Conservation (phyloP, 169 alveolate species). For the Cryptosporidium muris region DNA sequence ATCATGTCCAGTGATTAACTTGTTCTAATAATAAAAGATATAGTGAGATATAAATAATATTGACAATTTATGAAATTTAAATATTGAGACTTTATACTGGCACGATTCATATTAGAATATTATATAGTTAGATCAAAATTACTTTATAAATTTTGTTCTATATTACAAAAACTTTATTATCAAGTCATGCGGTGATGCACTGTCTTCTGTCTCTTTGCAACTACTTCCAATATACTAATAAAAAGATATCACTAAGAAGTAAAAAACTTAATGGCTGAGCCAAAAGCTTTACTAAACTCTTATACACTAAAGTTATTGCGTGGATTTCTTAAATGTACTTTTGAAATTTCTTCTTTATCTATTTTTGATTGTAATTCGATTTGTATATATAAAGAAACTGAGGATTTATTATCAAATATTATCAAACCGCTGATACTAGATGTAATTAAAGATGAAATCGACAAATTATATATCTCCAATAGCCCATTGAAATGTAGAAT, state of each 20-base stretch:
- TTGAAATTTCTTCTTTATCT: not conserved
- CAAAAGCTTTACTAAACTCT: slow-evolving; percentile 11
- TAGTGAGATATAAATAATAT: not conserved
- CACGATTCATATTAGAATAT: not conserved
- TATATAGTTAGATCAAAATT: not conserved
- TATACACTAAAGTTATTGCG: slow-evolving; percentile 12
- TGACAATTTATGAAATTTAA: not conserved
- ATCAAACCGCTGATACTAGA: slow-evolving; percentile 24
- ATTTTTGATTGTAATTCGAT: slow-evolving; percentile 1
- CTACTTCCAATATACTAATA: too few species aligned
- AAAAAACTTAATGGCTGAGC: not conserved
- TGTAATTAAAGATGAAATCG: slow-evolving; percentile 24
- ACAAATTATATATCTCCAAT: not conserved
- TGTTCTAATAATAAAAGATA: not conserved
- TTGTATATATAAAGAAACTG: slow-evolving; percentile 24
- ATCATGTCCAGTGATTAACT: slow-evolving; percentile 17
- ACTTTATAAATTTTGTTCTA: not conserved
- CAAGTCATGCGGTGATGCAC: not conserved
- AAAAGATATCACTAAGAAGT: too few species aligned
- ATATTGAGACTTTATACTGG: too few species aligned
- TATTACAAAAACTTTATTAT: not conserved
- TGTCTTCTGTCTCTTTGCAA: too few species aligned
- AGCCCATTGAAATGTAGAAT: not conserved
- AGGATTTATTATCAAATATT: slow-evolving; percentile 8
- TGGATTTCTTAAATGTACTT: slow-evolving; percentile 31